These are phyloP conservation scores for Fusarium chuoi DNA, from an alignment of 2,329 filamentous ascomycete genomes.

Conservation along the genomic window DNA sequence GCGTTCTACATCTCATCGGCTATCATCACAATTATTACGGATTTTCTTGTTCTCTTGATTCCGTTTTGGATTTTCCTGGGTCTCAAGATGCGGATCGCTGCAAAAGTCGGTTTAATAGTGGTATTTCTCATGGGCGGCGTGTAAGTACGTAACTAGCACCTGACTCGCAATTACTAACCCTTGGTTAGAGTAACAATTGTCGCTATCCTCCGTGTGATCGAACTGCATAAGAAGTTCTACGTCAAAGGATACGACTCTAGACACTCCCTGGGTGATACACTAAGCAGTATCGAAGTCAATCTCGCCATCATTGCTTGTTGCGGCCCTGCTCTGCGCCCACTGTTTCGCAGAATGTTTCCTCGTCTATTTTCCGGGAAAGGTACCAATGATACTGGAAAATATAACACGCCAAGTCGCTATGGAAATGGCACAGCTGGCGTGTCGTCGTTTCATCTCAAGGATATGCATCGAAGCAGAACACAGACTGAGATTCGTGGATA, in stretches of 20 bases:
- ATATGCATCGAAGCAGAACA: conserved; percentile 26
- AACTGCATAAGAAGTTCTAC: conserved; percentile 34
- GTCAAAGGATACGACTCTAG: conserved; percentile 37
- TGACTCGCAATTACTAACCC: rapidly evolving
- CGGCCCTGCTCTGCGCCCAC: conserved; percentile 41
- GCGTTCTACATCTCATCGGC: conserved; percentile 50
- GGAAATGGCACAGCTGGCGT: background rate
- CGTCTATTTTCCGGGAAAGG: conserved; percentile 25
- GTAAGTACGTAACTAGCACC: conserved; percentile 39
- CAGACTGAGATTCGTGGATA: conserved; percentile 35
- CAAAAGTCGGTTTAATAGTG: conserved; percentile 52
- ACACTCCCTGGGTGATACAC: conserved; percentile 45
- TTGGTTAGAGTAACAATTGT: conserved; percentile 46
- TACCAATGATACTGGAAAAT: background rate
- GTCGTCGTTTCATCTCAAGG: conserved; percentile 26
- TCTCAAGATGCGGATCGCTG: conserved; percentile 50
- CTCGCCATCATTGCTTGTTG: conserved; percentile 52
- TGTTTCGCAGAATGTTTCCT: conserved; percentile 39
- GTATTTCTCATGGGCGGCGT: conserved; percentile 53
- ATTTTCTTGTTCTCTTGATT: conserved; percentile 52
- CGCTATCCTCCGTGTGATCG: conserved; percentile 47
- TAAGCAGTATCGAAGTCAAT: conserved; percentile 50
- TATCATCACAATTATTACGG: conserved; percentile 54
- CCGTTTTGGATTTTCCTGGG: conserved; percentile 55
- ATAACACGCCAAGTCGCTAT: conserved; percentile 16